These are phyloP conservation scores for Pythium vanterpoolii DNA, from an alignment of 352 stramenopile genomes.

Conservation along the genomic window DNA sequence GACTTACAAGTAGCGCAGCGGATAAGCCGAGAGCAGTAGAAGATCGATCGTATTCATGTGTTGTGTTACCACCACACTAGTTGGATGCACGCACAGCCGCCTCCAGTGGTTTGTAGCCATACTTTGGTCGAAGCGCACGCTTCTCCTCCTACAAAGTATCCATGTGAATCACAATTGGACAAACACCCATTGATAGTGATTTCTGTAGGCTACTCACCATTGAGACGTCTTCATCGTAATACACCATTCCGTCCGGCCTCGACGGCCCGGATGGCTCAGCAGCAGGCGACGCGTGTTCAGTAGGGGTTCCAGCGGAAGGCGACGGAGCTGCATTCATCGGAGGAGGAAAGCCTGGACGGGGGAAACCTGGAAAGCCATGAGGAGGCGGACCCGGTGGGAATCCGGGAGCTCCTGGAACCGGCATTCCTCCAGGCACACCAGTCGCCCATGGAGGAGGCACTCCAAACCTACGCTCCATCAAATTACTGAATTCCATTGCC, in stretches of 20 bases:
- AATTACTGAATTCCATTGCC: background rate
- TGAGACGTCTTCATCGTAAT: slow-evolving; percentile 24
- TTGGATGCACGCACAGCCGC: slow-evolving; percentile 14
- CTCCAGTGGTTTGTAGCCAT: slow-evolving; percentile 55
- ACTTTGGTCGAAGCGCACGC: slow-evolving; percentile 71
- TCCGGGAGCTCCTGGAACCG: background rate
- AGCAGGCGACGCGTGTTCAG: background rate
- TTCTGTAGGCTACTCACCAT: slow-evolving; percentile 18
- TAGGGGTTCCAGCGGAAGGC: background rate
- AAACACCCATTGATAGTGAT: background rate
- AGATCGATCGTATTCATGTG: slow-evolving; percentile 20
- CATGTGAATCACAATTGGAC: background rate
- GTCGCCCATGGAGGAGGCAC: slow-evolving; percentile 22
- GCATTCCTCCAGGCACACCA: background rate
- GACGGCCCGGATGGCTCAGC: slow-evolving; percentile 10
- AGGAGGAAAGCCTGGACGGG: slow-evolving; percentile 11
- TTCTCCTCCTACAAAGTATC: slow-evolving; percentile 60
- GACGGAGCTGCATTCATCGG: background rate
- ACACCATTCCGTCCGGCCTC: slow-evolving; percentile 30
- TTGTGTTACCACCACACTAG: slow-evolving; percentile 17
- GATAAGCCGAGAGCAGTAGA: slow-evolving; percentile 17
- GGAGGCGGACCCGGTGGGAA: slow-evolving; percentile 3
- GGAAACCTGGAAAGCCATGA: slow-evolving; percentile 10
- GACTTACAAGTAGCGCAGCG: slow-evolving; percentile 9
- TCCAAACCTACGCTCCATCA: slow-evolving; percentile 8